Conservation (phyloP, 331 rosid genomes). For the Malus hybrid region DNA sequence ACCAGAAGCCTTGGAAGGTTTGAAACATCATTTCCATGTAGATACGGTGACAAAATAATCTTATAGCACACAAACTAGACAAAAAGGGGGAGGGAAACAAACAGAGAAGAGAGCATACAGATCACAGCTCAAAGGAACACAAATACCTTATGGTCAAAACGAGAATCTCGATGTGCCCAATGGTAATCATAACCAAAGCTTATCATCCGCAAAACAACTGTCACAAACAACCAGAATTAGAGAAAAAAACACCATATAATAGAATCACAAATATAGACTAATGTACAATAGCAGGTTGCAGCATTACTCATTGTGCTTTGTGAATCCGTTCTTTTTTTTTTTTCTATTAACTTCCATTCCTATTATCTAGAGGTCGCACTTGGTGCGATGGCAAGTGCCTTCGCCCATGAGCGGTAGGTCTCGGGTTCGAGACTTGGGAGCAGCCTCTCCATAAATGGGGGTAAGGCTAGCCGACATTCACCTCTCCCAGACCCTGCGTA, state of each 20-base stretch:
- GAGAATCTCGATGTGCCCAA: conserved; percentile 62
- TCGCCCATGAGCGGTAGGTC: no score
- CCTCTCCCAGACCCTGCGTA: no score
- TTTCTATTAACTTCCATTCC: not conserved
- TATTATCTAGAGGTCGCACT: no score
- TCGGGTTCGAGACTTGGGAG: no score
- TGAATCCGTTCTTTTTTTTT: not conserved
- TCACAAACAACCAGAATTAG: conserved; percentile 24
- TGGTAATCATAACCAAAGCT: conserved; percentile 91
- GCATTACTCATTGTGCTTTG: not conserved
- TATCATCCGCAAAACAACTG: conserved; percentile 95
- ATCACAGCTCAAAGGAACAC: not conserved
- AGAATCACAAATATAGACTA: not conserved
- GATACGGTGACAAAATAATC: not conserved
- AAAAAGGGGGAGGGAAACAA: not conserved
- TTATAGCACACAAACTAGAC: not conserved
- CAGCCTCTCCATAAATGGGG: no score
- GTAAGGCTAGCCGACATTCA: no score
- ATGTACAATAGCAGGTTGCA: not conserved
- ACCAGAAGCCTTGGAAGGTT: not conserved
- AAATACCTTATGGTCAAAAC: conserved; percentile 61
- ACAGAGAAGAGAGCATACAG: not conserved
- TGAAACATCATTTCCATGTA: not conserved
- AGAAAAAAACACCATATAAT: not conserved
- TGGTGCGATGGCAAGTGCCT: no score